Evolutionary conservation across 73 alveolate species (phyloP), one percentile per base, ranked within the genome.

Genomic region (Effrenium voratum): DNA sequence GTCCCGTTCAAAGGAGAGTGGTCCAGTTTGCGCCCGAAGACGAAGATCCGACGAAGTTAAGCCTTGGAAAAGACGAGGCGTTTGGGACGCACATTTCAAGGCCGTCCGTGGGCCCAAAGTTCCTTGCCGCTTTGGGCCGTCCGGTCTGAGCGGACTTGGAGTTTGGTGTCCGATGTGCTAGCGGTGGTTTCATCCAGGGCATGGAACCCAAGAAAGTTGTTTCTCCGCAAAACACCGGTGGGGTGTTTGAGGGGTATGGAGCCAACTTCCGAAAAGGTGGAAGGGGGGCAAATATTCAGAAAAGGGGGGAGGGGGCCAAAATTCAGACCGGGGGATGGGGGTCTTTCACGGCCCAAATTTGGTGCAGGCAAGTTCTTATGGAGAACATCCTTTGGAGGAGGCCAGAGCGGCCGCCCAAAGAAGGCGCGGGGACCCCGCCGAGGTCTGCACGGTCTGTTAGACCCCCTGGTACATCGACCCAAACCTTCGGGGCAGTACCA

Each of bases 351-450:
- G 4, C 4, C 76, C 38, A 12, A 13, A 19, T 6, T 19, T n/a
- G 40, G 12, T 32, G 40, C 84, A 87, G 97, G 97, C 46, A 66
- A 28, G 68, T 57, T 10, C 80, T 90, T 50, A 75, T 70, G 59
- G 47, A 34, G n/a, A 36, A 52, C 26, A 45, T 90, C 87, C 12
- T 10, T 52, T 90, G 97, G 97, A 52, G 43, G 73, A 90, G 47
- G 57, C 97, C 97, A 5, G 97, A 90, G 38, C 70, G 97, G 97
- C 97, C 97, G 66, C 97, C 97, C 75, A 90, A 90, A 90, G 97
- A 90, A 90, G 97, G 97, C 88, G 43, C 47, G 36, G 26, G 30
- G 12, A 34, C 52, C 83, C 8, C 46, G 10, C 22, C 13, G 36
- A 72, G 32, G n/a, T n/a, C n/a, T n/a, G n/a, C n/a, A n/a, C n/a